Evolutionary conservation across 2,329 filamentous ascomycete genomes (phyloP), one percentile per base, ranked within the genome.

Genomic region (Gyromitra esculenta): DNA sequence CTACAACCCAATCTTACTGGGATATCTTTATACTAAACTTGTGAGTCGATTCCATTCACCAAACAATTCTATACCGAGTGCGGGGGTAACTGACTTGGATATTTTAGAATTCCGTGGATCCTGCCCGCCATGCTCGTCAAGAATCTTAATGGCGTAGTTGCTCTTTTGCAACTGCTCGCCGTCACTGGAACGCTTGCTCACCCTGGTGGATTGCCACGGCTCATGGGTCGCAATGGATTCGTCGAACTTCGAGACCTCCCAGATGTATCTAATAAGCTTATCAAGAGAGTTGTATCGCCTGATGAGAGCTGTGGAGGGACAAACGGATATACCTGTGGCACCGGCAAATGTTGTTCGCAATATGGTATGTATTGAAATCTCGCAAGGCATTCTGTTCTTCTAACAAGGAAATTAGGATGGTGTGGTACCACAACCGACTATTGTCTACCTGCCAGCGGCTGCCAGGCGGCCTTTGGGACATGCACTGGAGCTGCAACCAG

Each of bases 281-380:
- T 48, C 5, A 75, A 76, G 60, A 66, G 68, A 9, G 66, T 41
- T 41, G 52, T 60, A 8, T n/a, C 48, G 15, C 45, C 64, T 31
- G 76, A 78, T 41, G 57, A 41, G n/a, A 66, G 57, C 21, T 78
- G 76, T 25, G 76, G 76, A 37, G 73, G 67, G 31, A 54, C 68
- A 21, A 78, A 74, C 2, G 64, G 11, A 13, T 77, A 73, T 31
- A 77, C 57, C 25, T 78, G 76, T 25, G 52, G 7, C 4, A 43
- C 48, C 6, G 50, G 70, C 15, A 65, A 73, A 62, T 78, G 76
- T 48, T 78, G 76, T 60, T 78, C 76, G 43, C 76, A 79, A 48
- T 67, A 79, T 67, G 78, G 77, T 79, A 48, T n/a, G 25, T 71
- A 8, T 9, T 5, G 6, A 25, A 43, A 4, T 9, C 9, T 64